phyloP scores from a whole-genome alignment of 306 rosid genomes.

The Cucurbita maxima region DNA sequence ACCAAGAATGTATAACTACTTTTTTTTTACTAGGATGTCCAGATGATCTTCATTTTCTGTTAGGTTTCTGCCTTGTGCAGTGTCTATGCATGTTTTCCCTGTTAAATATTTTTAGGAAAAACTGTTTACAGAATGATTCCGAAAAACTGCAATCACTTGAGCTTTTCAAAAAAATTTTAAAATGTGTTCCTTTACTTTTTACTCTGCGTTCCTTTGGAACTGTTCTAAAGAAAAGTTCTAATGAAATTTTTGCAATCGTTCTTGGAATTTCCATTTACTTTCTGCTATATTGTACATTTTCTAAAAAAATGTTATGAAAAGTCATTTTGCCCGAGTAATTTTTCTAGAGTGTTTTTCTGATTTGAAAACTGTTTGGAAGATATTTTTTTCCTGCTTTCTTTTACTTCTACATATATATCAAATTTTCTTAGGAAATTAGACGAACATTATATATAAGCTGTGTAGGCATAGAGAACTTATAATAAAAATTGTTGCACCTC shows the following conservation, averaged over 20 bases:
- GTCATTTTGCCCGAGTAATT: background rate
- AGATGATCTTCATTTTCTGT: background rate
- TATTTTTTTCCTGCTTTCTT: background rate
- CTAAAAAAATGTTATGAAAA: background rate
- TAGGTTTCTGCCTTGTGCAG: background rate
- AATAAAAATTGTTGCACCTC: background rate
- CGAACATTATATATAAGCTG: background rate
- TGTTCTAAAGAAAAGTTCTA: background rate
- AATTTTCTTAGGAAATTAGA: background rate
- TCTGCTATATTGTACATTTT: background rate
- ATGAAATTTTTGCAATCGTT: background rate
- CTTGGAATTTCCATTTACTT: background rate
- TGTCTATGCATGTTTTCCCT: background rate
- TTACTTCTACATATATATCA: background rate
- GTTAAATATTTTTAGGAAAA: background rate
- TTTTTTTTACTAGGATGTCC: background rate
- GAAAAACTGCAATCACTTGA: background rate
- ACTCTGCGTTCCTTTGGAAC: background rate
- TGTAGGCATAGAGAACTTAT: background rate
- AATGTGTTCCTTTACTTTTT: background rate
- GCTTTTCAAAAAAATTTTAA: background rate
- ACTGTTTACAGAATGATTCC: background rate
- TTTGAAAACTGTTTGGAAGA: background rate
- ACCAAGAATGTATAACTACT: background rate
- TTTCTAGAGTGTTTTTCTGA: background rate